Conservation (phyloP, 2,329 filamentous ascomycete genomes). For the Scytalidium sp. region DNA sequence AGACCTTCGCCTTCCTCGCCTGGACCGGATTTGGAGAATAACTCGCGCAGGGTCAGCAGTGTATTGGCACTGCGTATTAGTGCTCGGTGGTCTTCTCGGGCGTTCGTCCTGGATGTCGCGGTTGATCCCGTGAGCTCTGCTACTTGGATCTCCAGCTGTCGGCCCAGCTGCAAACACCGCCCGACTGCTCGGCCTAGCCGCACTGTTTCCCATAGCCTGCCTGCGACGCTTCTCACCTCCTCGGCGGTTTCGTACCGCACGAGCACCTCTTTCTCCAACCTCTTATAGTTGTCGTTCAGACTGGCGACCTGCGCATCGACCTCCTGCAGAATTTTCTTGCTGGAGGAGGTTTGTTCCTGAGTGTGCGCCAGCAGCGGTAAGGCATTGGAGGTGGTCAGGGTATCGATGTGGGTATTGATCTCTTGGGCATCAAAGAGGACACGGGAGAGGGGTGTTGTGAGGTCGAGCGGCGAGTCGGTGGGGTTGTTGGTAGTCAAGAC, state of each 20-base stretch:
- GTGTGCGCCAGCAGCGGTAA: slow-evolving; percentile 79
- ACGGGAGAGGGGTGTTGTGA: slow-evolving; percentile 88
- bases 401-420: slow-evolving; percentile 93
- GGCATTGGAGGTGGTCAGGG: slow-evolving; percentile 79
- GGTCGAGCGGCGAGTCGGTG: slow-evolving; percentile 83
- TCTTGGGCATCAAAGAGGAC: slow-evolving; percentile 97
- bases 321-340: slow-evolving; percentile 67
- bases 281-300: slow-evolving; percentile 80
- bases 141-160: slow-evolving; percentile 85
- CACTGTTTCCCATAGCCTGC: slow-evolving; percentile 77
- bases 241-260: slow-evolving; percentile 84
- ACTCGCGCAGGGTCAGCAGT: slow-evolving; percentile 69
- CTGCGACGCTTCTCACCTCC: slow-evolving; percentile 73
- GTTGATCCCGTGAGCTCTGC: slow-evolving; percentile 53
- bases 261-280: slow-evolving; percentile 82
- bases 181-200: slow-evolving; percentile 73
- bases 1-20: slow-evolving; percentile 76
- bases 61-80: slow-evolving; percentile 82
- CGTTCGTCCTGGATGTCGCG: slow-evolving; percentile 31
- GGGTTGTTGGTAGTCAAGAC: slow-evolving; percentile 90
- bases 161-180: slow-evolving; percentile 75
- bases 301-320: slow-evolving; percentile 77
- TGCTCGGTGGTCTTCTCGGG: slow-evolving; percentile 70
- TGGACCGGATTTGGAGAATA: slow-evolving; percentile 63
- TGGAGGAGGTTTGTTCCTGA: slow-evolving; percentile 68